Evolutionary conservation across 371 early-diverging fungal species (phyloP).

Genomic region (Mortierella sp.): DNA sequence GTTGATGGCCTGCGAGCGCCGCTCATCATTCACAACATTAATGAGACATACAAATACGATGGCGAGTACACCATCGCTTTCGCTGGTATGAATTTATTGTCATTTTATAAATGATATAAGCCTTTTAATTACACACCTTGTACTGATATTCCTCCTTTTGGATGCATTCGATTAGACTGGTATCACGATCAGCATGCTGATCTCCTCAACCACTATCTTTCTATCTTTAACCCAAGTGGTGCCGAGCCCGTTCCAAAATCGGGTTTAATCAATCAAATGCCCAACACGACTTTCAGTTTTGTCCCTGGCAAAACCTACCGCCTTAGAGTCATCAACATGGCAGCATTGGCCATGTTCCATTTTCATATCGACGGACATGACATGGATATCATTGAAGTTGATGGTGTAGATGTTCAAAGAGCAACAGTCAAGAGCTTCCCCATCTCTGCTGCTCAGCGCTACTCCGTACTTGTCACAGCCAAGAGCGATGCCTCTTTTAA

Average conservation of each 20-base stretch:
- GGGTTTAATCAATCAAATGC: conserved; percentile 65
- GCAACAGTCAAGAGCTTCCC: conserved; percentile 64
- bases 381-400: conserved; percentile 85
- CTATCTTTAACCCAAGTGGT: conserved; percentile 72
- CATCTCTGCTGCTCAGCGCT: conserved; percentile 75
- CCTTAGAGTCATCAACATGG: conserved; percentile 82
- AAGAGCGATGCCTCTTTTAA: conserved; percentile 71
- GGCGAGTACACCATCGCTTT: conserved; percentile 74
- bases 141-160: conserved; percentile 9
- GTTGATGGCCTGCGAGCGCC: conserved; percentile 86
- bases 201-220: conserved; percentile 61
- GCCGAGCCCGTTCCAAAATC: conserved; percentile 76
- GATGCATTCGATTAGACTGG: conserved; percentile 69
- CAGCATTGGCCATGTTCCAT: conserved; percentile 77
- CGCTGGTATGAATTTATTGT: conserved; percentile 62
- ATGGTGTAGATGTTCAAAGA: conserved; percentile 74
- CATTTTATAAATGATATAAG: neutral
- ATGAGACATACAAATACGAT: conserved; percentile 77
- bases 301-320: conserved; percentile 86
- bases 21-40: conserved; percentile 74
- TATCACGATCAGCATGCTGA: conserved; percentile 66
- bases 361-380: conserved; percentile 83
- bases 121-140: no score
- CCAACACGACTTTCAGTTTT: conserved; percentile 62
- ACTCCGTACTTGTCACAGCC: conserved; percentile 80